Evolutionary conservation across 192 early-diverging fungal genomes (phyloP).

Genomic region (Coemansia sp.): DNA sequence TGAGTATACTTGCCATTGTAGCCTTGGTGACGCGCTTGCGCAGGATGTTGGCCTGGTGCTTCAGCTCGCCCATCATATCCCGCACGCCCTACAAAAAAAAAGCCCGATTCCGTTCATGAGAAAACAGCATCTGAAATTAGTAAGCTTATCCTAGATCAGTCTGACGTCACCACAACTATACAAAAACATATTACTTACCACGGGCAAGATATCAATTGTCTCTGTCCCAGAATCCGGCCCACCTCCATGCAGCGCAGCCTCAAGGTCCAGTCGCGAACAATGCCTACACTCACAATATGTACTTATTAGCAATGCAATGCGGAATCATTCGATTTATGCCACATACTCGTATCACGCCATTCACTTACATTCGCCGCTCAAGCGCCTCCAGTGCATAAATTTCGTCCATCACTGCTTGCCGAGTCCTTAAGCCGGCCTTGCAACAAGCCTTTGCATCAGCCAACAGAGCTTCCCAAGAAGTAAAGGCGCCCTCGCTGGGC

Average conservation of each 20-base stretch:
- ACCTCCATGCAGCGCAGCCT: constrained; percentile 41
- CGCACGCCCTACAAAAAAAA: constrained; percentile 23
- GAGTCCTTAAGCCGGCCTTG: neutral
- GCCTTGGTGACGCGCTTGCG: constrained; percentile 50
- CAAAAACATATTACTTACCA: constrained; percentile 19
- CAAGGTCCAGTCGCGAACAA: constrained; percentile 21
- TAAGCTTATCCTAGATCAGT: neutral
- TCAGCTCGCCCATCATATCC: constrained; percentile 41
- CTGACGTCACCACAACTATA: neutral
- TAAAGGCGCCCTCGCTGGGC: constrained; percentile 32
- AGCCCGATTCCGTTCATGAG: neutral
- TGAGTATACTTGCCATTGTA: constrained; percentile 38
- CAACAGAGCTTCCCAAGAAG: constrained; percentile 35
- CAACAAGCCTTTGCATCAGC: constrained; percentile 24
- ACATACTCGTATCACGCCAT: neutral
- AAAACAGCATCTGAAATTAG: neutral
- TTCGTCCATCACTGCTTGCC: constrained; percentile 1
- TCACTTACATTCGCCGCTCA: constrained; percentile 41
- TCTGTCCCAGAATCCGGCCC: constrained; percentile 32
- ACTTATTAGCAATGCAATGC: neutral
- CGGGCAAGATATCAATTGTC: constrained; percentile 25
- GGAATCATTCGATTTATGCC: neutral
- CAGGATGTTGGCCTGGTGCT: constrained; percentile 37
- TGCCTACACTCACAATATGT: constrained; percentile 20
- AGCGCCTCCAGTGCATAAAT: constrained; percentile 10